phyloP scores from a whole-genome alignment of 768 basidiomycete species.

The Udeniomyces megalosporus region DNA sequence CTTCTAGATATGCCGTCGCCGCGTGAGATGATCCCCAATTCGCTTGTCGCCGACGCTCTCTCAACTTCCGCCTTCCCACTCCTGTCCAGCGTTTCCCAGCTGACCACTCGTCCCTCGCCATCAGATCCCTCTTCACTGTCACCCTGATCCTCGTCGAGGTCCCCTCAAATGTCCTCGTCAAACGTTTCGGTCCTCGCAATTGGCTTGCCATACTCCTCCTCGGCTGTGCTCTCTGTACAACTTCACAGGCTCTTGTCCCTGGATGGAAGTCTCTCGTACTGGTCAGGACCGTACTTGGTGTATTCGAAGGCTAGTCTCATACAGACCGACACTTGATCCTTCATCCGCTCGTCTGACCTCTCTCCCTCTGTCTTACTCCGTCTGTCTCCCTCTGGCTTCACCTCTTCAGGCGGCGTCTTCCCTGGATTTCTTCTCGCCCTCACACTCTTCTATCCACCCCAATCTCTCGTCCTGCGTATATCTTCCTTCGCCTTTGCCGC shows the following conservation, averaged over 20 bases:
- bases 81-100: not conserved
- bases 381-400: not conserved
- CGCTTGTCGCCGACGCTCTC: not conserved
- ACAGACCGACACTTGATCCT: no score
- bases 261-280: constrained; percentile 3
- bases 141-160: constrained; percentile 9
- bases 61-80: not conserved
- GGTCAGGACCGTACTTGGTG: constrained; percentile 3
- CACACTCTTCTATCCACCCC: constrained; percentile 10
- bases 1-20: constrained; percentile 4
- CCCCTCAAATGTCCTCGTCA: constrained; percentile 12
- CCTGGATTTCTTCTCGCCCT: constrained; percentile 11
- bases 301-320: constrained; percentile 5
- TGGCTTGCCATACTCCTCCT: constrained; percentile 11
- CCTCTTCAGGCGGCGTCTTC: constrained; percentile 10
- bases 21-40: not conserved
- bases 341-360: no score
- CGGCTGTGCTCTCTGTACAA: constrained; percentile 5
- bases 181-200: not conserved
- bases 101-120: not conserved
- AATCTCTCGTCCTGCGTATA: constrained; percentile 3
- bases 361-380: not conserved
- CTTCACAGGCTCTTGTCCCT: not conserved
- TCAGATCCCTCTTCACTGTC: constrained; percentile 13
- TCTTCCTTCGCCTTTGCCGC: constrained; percentile 11